Base-by-base conservation (phyloP, 805 yeast species). In the Schizosaccharomyces japonicus region DNA sequence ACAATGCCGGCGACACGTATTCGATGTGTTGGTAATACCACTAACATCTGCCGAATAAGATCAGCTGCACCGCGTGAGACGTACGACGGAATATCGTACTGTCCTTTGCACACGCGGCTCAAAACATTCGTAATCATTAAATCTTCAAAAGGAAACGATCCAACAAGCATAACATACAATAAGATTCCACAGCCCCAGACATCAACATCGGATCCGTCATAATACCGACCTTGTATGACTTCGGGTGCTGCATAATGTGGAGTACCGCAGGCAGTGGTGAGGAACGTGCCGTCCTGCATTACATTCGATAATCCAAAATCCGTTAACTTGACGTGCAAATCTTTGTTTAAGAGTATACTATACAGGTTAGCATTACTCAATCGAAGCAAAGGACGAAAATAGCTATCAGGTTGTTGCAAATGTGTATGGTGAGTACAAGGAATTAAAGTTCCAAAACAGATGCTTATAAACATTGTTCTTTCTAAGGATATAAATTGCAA, bases 201-300 rank as follows among this genome's bases (percentile, higher is more conserved):
- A 61, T 85, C 96, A 44, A 87, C 95, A 63, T 87, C 95, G 2
- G 95, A 95, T 6, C 96, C 96, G 1, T 95, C 96, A 56, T 85
- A 87, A 48, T 85, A 68, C 60, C 87, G 83, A 32, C 95, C 95
- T 52, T 85, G 75, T 49, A 85, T 85, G 27, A 85, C 95, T 62
- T 85, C 96, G 1, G 96, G 96, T 0, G 96, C 95, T 3, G 96
- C 95, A 61, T 85, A 85, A 59, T 87, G 87, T 49, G 96, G 96
- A 6, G 93, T 80, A 3, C 96, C 96, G 65, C 96, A 87, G 55
- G 85, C 75, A 1, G 96, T 85, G 59, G 85, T 87, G 2, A 42
- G 10, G 27, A 42, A 27, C 4, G 33, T 26, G 8, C 33, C 46
- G 8, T 27, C 33, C 7, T 26, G 30, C 46, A 42, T 29, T 17